Evolutionary conservation across 805 yeast species (phyloP).

Genomic region (Wickerhamomyces mucosus): DNA sequence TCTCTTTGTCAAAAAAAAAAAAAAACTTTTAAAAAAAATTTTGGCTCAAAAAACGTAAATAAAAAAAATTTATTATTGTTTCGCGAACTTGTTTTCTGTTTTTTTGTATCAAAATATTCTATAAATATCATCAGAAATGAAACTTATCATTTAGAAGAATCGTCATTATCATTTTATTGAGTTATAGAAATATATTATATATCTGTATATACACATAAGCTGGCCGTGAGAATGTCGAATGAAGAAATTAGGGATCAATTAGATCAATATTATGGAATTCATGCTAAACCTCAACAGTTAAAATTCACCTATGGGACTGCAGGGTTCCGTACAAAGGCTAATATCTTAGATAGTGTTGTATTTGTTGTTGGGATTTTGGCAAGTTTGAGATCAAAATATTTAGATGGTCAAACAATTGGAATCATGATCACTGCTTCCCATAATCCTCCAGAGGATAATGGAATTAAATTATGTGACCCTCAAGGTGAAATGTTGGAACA

Average conservation of each 20-base stretch:
- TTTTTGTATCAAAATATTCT: too few species aligned
- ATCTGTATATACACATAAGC: too few species aligned
- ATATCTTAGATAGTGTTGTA: constrained; percentile 66
- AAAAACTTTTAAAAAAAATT: too few species aligned
- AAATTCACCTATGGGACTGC: constrained; percentile 86
- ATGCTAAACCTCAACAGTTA: constrained; percentile 32
- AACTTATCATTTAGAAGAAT: too few species aligned
- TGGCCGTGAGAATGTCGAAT: background rate
- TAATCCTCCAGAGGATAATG: constrained; percentile 87
- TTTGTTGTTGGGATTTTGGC: constrained; percentile 81
- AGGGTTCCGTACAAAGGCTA: constrained; percentile 79
- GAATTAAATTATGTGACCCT: constrained; percentile 92
- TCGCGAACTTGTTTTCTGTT: too few species aligned
- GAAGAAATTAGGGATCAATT: constrained; percentile 10
- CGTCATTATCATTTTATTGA: too few species aligned
- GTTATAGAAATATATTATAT: background rate
- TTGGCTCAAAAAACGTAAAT: too few species aligned
- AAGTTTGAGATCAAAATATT: constrained; percentile 63
- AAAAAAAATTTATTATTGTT: too few species aligned
- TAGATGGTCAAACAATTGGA: constrained; percentile 70
- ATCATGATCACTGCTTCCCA: constrained; percentile 96
- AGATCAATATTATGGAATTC: constrained; percentile 9
- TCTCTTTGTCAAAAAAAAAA: too few species aligned
- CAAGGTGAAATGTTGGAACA: constrained; percentile 81
- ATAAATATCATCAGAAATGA: too few species aligned